Base-by-base conservation (phyloP, 176 grass and related monocot genomes). In the Musa acuminata region DNA sequence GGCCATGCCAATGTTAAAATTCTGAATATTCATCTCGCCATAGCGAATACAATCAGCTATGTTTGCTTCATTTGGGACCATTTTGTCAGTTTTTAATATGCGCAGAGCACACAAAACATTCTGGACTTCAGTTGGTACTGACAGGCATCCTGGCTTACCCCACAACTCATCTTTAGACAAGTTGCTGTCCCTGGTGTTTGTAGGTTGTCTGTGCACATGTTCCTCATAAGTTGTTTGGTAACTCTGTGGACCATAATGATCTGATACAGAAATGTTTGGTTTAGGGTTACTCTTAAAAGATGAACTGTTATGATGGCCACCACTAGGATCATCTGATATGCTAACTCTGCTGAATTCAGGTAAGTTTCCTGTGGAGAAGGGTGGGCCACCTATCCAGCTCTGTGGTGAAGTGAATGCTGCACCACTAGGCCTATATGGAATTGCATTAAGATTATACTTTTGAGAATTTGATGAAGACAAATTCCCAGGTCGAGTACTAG, bases 31-130 rank as follows among this genome's bases (percentile, higher is more conserved):
- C 64, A 84, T 88, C 62, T 91, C 84, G 10, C 96, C 82, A 55
- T 89, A 89, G 8, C 29, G 52, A 73, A 99, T 86, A 65, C 91
- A 99, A 79, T 99, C 90, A 82, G 84, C 73, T 82, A 99, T 91
- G 85, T 94, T 67, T 52, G 82, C 80, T 87, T 95, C 86, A 65
- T 84, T 99, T 67, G 96, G 88, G 49, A 88, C 79, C 72, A 99
- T 83, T 77, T 91, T 94, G 49, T 99, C 90, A 8, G 66, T 73
- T 80, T 83, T 99, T 74, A 99, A 65, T 53, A 99, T 81, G 51
- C 82, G 66, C 76, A 99, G 89, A 72, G 96, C 84, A 79, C 21
- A 35, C 62, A 89, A 74, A 68, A 99, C 80, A 80, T 51, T 73
- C 22, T 94, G 81, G 81, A 86, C 53, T 13, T 99, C 88, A 57